Base-by-base conservation (phyloP, 2,329 filamentous ascomycete genomes). In the Epichloe amarillans region DNA sequence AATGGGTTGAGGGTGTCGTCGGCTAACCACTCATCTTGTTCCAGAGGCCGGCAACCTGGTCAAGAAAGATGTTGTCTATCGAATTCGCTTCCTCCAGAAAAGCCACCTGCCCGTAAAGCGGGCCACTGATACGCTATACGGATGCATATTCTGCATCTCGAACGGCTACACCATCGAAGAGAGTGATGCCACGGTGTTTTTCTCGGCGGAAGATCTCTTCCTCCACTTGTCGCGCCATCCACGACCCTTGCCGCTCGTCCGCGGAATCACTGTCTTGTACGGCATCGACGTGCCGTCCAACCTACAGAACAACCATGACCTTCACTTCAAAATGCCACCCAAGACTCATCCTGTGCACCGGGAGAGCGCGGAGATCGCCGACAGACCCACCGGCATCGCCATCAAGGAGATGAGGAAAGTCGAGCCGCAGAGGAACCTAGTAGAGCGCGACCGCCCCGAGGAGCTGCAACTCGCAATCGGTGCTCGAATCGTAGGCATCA, bases 181-280 rank as follows among this genome's bases (percentile, higher is more conserved):
- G 50, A 75, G 73, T 56, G 77, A 80, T 45, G 72, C 76, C 2
- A 80, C 77, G 0, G 73, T 80, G 12, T 80, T 80, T 61, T 75
- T 77, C 59, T 72, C 62, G 41, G 72, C 75, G 47, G 71, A 69
- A 51, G 68, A 75, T 45, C 66, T 80, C 3, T 77, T 79, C 51
- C 60, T 66, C 14, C 77, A 80, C 57, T 62, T 80, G 47, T 67
- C 74, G 3, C 70, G 75, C 3, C 77, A 80, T 55, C 68, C 74
- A 0, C 72, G 73, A 0, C 77, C 77, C 0, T 61, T 80, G 0
- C 76, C 77, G 1, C 54, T 64, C 0, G 67, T 80, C 0, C 59
- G 68, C 0, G 76, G 75, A 2, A 52, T 80, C 17, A 70, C 66
- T 0, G 70, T 78, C 1, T 62, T 79, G 11, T 72, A 79, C 35